phyloP scores from a whole-genome alignment of 2,329 filamentous ascomycete genomes.

The Gnomoniopsis smithogilvyi region DNA sequence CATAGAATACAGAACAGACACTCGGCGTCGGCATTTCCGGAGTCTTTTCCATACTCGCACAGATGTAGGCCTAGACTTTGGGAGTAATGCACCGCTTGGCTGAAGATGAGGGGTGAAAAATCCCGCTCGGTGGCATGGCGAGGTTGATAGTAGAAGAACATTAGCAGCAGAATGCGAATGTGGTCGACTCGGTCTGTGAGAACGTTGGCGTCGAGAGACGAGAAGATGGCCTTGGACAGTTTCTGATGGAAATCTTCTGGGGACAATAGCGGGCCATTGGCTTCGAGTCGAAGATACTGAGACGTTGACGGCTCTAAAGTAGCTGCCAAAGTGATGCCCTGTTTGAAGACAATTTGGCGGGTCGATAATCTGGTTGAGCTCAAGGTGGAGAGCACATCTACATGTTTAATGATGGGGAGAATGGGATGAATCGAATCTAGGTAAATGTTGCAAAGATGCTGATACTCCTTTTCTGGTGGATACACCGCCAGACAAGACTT shows the following conservation, averaged over 20 bases:
- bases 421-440: conserved; percentile 53
- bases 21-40: conserved; percentile 35
- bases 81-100: conserved; percentile 53
- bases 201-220: conserved; percentile 50
- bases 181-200: conserved; percentile 53
- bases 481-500: conserved; percentile 42
- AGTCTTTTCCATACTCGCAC: conserved; percentile 31
- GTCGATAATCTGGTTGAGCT: conserved; percentile 27
- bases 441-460: conserved; percentile 43
- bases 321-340: conserved; percentile 54
- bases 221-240: conserved; percentile 45
- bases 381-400: conserved; percentile 27
- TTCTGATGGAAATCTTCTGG: conserved; percentile 46
- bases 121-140: conserved; percentile 51
- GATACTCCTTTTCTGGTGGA: conserved; percentile 45
- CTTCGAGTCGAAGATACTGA: conserved; percentile 41
- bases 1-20: conserved; percentile 57
- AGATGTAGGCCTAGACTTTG: conserved; percentile 57
- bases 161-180: conserved; percentile 50
- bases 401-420: conserved; percentile 47
- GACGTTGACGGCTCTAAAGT: conserved; percentile 45
- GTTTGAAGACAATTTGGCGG: conserved; percentile 40
- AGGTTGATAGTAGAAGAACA: conserved; percentile 59
- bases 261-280: conserved; percentile 36
- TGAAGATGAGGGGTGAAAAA: conserved; percentile 49